Base-by-base conservation (phyloP, 495 filamentous ascomycete species). In the Staphylotrichum tortipilum region DNA sequence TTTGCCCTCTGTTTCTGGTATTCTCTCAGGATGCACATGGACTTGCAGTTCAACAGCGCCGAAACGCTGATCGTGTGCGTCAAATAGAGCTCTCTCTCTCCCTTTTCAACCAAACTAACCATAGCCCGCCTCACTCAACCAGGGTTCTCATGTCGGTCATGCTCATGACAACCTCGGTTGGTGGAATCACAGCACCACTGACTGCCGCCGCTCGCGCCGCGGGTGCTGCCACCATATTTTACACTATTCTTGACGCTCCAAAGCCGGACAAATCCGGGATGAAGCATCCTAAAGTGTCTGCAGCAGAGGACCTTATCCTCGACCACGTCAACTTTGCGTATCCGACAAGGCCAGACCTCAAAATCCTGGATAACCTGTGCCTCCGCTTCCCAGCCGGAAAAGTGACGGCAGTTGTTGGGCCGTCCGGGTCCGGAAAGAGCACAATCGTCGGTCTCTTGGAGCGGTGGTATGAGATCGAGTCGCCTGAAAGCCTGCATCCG, bases 401-500 rank as follows among this genome's bases (percentile, higher is more conserved):
- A 61, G 81, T 81, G 15, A 86, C 85, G 15, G 88, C 89, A n/a
- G 74, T 96, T 40, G 86, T 92, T 39, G 85, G 90, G 1, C 78
- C 88, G 17, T 85, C 82, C 1, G 85, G 84, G 5, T 83, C 80
- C 15, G 85, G 84, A 7, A 89, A 70, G 57, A 82, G 77, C 48
- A 88, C 84, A 0, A 78, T 88, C 34, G 78, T 84, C 0, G 77
- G 71, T 0, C 61, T 88, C 21, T 55, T 85, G 14, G 77, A 83
- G 58, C 63, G 84, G 46, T 85, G 77, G 73, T 88, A 88, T 56
- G 69, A 77, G 38, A 58, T 73, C 3, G 68, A 80, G 28, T 66
- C 69, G 4, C 61, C 53, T 19, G 69, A 78, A 8, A 70, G 82
- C 39, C 66, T 71, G 14, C 66, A 75, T 23, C 50, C 78, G 35